phyloP scores from a whole-genome alignment of 208 protist genomes.

The Leishmania major region DNA sequence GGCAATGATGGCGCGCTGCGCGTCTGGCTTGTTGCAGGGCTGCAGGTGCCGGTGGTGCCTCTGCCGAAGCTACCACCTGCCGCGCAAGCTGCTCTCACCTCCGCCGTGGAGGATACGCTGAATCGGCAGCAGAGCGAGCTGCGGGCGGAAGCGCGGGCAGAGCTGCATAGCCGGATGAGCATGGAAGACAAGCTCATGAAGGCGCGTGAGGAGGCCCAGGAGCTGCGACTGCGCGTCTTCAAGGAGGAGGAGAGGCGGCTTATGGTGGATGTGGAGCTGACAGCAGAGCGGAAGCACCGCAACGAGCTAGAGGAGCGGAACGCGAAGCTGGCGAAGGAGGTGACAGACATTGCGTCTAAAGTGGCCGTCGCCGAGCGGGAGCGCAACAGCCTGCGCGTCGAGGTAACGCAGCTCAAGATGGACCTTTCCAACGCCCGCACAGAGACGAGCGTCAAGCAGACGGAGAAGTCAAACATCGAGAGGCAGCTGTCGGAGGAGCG shows the following conservation, averaged over 20 bases:
- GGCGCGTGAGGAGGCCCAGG: slow-evolving; percentile 66
- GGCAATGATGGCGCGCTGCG: slow-evolving; percentile 47
- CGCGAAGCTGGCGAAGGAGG: slow-evolving; percentile 48
- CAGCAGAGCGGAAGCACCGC: slow-evolving; percentile 24
- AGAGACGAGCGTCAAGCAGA: slow-evolving; percentile 37
- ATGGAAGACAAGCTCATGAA: slow-evolving; percentile 45
- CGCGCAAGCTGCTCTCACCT: slow-evolving; percentile 35
- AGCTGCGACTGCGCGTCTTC: slow-evolving; percentile 61
- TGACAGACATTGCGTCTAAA: slow-evolving; percentile 48
- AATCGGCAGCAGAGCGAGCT: slow-evolving; percentile 28
- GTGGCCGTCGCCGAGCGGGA: slow-evolving; percentile 43
- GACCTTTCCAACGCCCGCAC: slow-evolving; percentile 52
- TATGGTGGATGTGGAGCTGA: slow-evolving; percentile 50
- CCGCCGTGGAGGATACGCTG: not conserved
- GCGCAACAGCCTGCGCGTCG: slow-evolving; percentile 40
- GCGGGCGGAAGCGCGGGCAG: slow-evolving; percentile 23
- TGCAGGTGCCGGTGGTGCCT: slow-evolving; percentile 35
- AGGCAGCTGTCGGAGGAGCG: slow-evolving; percentile 52
- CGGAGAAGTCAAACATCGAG: slow-evolving; percentile 47
- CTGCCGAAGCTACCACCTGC: slow-evolving; percentile 25
- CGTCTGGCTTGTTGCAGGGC: slow-evolving; percentile 54
- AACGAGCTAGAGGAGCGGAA: slow-evolving; percentile 56
- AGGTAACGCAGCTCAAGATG: slow-evolving; percentile 41
- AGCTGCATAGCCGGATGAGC: slow-evolving; percentile 16
- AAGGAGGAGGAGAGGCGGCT: slow-evolving; percentile 41